A percentile compares a stretch with the other conserved stretches of the same genome.
These are phyloP conservation scores for Barnettozyma sucrosica DNA, from an alignment of 805 yeast species.

Conservation along the genomic window DNA sequence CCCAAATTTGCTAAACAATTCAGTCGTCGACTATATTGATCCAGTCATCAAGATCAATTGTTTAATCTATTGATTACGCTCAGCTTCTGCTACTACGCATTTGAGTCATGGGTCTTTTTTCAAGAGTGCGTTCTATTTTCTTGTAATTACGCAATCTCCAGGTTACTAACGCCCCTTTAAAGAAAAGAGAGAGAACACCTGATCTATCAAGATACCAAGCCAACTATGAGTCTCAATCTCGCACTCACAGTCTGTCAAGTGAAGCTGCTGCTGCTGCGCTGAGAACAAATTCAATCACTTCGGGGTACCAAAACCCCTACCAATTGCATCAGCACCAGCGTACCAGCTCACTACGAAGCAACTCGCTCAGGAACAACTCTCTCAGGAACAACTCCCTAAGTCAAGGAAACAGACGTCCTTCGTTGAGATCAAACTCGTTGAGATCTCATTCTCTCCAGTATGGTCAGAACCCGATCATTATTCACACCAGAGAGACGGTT, in stretches of 20 bases:
- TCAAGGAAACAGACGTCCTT: not conserved
- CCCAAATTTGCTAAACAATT: too few species aligned
- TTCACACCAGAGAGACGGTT: conserved; percentile 45
- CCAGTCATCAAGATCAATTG: not conserved
- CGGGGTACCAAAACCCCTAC: not conserved
- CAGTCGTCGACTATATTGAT: too few species aligned
- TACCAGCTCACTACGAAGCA: not conserved
- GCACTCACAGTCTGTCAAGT: conserved; percentile 7
- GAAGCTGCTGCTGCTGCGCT: conserved; percentile 11
- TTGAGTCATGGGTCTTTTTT: not conserved
- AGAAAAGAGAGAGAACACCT: conserved; percentile 8
- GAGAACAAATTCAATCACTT: conserved; percentile 5
- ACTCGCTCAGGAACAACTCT: conserved; percentile 1
- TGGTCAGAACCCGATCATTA: conserved; percentile 26
- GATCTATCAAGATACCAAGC: conserved; percentile 7
- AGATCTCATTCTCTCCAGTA: conserved; percentile 12
- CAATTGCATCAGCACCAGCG: conserved; percentile 1
- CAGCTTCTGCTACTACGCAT: not conserved
- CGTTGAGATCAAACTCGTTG: conserved; percentile 9
- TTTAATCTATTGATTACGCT: not conserved
- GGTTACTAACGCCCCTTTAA: not conserved
- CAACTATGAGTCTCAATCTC: conserved; percentile 7
- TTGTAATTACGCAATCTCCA: too few species aligned
- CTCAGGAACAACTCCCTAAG: conserved; percentile 1
- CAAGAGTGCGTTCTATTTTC: not conserved